Evolutionary conservation across 306 rosid species (phyloP), one percentile per base, ranked within the genome.

Genomic region (Lablab purpureus): DNA sequence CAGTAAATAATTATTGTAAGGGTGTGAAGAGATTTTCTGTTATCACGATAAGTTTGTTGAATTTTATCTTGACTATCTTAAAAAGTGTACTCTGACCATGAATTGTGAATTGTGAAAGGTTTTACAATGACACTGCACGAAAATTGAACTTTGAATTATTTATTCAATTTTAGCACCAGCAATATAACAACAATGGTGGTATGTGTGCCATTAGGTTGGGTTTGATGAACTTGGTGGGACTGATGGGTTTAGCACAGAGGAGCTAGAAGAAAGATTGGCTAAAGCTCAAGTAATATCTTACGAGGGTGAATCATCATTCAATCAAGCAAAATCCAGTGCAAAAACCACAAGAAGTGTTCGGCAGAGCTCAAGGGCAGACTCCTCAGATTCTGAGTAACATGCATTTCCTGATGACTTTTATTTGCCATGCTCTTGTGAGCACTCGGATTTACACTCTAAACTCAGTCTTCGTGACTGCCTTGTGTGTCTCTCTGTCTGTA

Each of bases 141-240:
- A 19, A 2, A 8, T 5, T 19, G 11, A 0, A 37, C 7, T 1
- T 52, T 3, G 18, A 51, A n/a, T 51, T 17, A 0, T 32, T 55
- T 18, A 19, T 58, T 68, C 17, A 17, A 12, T 56, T 60, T 80
- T 47, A 55, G 76, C 65, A 19, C 34, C 15, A 37, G 49, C n/a
- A 82, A 63, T 71, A 22, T 62, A 67, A 80, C 47, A 55, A 66
- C 47, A 55, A 66, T 72, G 23, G 50, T 32, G 19, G 50, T 32
- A 41, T 72, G 55, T 78, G 80, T 41, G 2, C 27, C 76, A 21
- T 81, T 63, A 95, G 99, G 99, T 95, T 55, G 99, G 99, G 50
- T 95, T 95, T 77, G 98, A 95, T 85, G 85, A 95, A 86, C 97
- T 95, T 78, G 99, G 99, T 19, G 98, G 98, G 71, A 91, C 92